Percentiles rank a stretch among this genome's conserved stretches.
These are phyloP conservation scores for Triticum dicoccoides DNA, from an alignment of 176 grass and related monocot species.

Conservation along the genomic window DNA sequence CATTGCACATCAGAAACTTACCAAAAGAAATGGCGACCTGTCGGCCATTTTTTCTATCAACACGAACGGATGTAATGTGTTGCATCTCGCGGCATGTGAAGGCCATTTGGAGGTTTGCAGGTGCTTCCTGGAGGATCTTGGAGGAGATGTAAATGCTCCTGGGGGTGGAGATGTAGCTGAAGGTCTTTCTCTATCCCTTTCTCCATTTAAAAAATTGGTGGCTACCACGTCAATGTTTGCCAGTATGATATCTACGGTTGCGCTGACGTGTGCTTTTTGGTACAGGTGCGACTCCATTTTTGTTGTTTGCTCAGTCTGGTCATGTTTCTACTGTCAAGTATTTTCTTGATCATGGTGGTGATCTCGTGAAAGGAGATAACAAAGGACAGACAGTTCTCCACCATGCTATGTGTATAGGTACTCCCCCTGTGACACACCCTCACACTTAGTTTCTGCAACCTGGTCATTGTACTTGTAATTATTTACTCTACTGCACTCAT, in stretches of 20 bases:
- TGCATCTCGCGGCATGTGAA: neutral
- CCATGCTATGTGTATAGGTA: neutral
- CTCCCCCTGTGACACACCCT: neutral
- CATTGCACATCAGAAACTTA: neutral
- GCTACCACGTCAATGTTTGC: neutral
- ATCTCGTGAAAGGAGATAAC: conserved; percentile 9
- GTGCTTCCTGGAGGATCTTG: conserved; percentile 37
- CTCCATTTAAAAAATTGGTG: no score
- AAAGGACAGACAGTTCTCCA: neutral
- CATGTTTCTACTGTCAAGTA: conserved; percentile 13
- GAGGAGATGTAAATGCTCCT: conserved; percentile 11
- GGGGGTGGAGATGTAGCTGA: neutral
- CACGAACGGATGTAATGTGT: neutral
- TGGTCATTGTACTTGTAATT: neutral
- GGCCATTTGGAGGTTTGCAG: conserved; percentile 35
- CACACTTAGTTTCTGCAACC: neutral
- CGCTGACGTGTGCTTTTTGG: neutral
- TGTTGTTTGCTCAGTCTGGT: conserved; percentile 3
- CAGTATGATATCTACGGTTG: neutral
- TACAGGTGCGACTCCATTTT: conserved; percentile 3
- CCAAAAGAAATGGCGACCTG: neutral
- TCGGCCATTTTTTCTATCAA: neutral
- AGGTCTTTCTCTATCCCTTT: neutral
- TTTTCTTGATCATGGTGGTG: conserved; percentile 4
- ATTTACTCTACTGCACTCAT: neutral